A percentile compares a stretch with the other conserved stretches of the same genome.
phyloP scores from a whole-genome alignment of 441 rosid species.

The Adansonia gregorii region DNA sequence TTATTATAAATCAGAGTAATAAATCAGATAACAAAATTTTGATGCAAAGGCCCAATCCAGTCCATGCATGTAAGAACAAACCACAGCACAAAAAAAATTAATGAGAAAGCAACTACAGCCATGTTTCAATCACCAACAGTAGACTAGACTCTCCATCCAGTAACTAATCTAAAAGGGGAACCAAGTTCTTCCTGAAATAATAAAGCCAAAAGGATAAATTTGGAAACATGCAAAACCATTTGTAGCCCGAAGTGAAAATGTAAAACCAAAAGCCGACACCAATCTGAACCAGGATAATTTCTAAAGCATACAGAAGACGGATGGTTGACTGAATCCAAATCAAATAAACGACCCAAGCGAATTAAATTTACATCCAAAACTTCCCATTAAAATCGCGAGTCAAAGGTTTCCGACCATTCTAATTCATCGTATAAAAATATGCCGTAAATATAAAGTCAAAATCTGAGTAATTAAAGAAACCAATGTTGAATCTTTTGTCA shows the following conservation, averaged over 20 bases:
- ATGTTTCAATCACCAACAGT: background rate
- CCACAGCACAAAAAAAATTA: background rate
- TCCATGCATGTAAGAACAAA: background rate
- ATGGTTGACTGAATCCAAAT: slow-evolving; percentile 16
- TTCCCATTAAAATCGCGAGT: background rate
- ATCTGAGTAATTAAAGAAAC: slow-evolving; percentile 24
- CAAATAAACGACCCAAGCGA: background rate
- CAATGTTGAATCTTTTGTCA: slow-evolving; percentile 30
- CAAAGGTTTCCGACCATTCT: slow-evolving; percentile 15
- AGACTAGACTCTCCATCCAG: background rate
- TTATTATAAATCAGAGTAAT: no score
- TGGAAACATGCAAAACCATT: background rate
- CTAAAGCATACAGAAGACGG: slow-evolving; percentile 9
- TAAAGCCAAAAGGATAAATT: background rate
- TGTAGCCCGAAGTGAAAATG: background rate
- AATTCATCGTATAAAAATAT: background rate
- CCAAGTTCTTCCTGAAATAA: background rate
- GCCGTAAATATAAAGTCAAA: slow-evolving; percentile 23
- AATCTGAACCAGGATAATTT: slow-evolving; percentile 5
- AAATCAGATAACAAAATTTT: background rate
- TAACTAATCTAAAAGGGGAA: background rate
- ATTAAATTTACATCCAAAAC: background rate
- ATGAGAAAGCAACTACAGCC: background rate
- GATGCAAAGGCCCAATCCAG: background rate
- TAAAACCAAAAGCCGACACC: slow-evolving; percentile 16